Conservation (phyloP, 2,329 filamentous ascomycete species). For the Lasiodiplodia sp. region DNA sequence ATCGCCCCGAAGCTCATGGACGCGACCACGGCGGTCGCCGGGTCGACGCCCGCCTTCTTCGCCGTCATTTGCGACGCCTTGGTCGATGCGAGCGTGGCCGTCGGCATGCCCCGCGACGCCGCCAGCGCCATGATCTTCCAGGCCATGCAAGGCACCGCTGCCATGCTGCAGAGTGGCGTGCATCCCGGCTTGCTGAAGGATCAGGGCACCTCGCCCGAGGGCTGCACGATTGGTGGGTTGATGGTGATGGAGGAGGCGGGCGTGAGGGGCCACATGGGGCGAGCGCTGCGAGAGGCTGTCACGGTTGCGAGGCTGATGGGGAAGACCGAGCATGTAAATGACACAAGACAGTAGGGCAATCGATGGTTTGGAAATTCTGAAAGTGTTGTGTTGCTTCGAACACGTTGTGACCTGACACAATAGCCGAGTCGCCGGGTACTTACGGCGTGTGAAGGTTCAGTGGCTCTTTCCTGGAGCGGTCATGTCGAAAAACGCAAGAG, state of each 20-base stretch:
- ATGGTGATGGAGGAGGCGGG: constrained; percentile 45
- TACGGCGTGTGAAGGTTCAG: neutral
- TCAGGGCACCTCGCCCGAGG: constrained; percentile 41
- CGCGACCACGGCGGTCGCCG: constrained; percentile 40
- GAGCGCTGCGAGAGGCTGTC: constrained; percentile 56
- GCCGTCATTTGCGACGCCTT: constrained; percentile 43
- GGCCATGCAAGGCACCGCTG: constrained; percentile 41
- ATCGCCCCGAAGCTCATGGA: constrained; percentile 38
- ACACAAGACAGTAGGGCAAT: constrained; percentile 43
- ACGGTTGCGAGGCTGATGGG: constrained; percentile 56
- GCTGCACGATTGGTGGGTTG: constrained; percentile 44
- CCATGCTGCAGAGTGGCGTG: constrained; percentile 41
- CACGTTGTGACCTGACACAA: too few species aligned
- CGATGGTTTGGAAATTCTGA: neutral
- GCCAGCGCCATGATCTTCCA: constrained; percentile 43
- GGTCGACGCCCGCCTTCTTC: constrained; percentile 44
- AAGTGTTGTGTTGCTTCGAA: neutral
- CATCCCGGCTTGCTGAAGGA: constrained; percentile 41
- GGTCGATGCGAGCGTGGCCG: constrained; percentile 42
- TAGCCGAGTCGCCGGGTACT: neutral
- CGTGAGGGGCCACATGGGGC: constrained; percentile 39
- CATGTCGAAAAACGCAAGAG: too few species aligned
- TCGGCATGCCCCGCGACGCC: constrained; percentile 37
- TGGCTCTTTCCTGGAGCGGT: too few species aligned
- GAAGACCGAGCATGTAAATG: constrained; percentile 50